Base-by-base conservation (phyloP, 169 alveolate genomes). In the Cryptosporidium xiaoi region DNA sequence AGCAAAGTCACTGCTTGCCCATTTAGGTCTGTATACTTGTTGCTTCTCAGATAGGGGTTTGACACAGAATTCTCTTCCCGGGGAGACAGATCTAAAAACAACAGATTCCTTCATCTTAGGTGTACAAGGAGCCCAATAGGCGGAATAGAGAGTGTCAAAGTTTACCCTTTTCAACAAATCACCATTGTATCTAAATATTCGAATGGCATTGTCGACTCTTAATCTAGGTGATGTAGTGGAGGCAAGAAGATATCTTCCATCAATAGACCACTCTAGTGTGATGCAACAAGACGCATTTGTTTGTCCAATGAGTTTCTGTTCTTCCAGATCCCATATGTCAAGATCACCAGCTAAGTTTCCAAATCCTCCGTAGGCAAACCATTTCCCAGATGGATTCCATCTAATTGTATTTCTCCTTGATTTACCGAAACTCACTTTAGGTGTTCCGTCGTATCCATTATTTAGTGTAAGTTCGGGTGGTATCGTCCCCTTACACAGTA, bases 291-390 rank as follows among this genome's bases (percentile, higher is more conserved):
- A 77, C 18, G 87, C 87, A 31, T 77, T 77, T 18, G 87, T 77
- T 40, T 77, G 87, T 1, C 87, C 87, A 31, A 77, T 77, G 20
- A 77, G 87, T 53, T 77, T 56, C 50, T 77, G 87, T 44, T 67
- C 36, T 1, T 66, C 82, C 34, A 69, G 55, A 56, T 83, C 91
- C 91, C 91, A 83, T 15, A 83, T 82, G 44, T 83, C 82, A 1
- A 64, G 34, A 56, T 77, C 83, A 33, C 93, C 93, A 13, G 91
- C 92, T 15, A 91, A 68, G 20, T 91, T 91, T 8, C 93, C 93
- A 50, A 91, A 91, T 34, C 93, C 93, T 8, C 92, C 93, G 7
- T 84, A 58, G 55, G 90, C 93, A 36, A 83, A 87, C 93, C 90
- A 84, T 69, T 66, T 83, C 18, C 93, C 93, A 34, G 89, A 82